phyloP scores from a whole-genome alignment of 73 alveolate genomes.

The Paramecium biaurelia region DNA sequence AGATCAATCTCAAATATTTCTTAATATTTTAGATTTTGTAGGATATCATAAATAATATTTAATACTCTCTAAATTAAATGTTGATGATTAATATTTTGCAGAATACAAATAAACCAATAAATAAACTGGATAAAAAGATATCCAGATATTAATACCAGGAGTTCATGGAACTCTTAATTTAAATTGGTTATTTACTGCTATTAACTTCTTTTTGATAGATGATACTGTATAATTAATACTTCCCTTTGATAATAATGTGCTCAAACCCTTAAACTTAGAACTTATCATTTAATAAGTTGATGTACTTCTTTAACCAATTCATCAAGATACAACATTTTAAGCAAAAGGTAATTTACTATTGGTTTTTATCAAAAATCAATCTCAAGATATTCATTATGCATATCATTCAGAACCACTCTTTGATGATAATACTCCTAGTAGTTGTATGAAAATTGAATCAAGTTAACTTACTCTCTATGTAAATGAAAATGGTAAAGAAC shows the following conservation, averaged over 20 bases:
- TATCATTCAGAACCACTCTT: background rate
- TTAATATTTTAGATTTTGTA: background rate
- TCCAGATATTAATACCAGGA: background rate
- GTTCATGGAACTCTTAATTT: background rate
- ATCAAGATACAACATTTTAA: background rate
- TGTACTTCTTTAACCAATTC: background rate
- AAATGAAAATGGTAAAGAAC: background rate
- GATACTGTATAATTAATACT: background rate
- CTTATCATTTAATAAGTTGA: background rate
- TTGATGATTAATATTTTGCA: background rate
- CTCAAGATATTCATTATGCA: background rate
- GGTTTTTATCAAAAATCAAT: background rate
- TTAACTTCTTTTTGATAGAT: slow-evolving; percentile 3
- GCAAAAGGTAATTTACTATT: slow-evolving; percentile 28
- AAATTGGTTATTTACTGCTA: slow-evolving; percentile 5
- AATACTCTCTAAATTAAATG: background rate
- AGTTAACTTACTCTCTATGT: background rate
- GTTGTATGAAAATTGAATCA: slow-evolving; percentile 35
- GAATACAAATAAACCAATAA: background rate
- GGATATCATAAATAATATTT: background rate
- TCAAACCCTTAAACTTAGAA: slow-evolving; percentile 4
- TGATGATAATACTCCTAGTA: background rate
- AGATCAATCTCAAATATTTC: background rate
- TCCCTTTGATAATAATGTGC: background rate
- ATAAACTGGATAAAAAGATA: background rate